Percentiles rank a stretch among this genome's conserved stretches.
phyloP scores from a whole-genome alignment of 2,329 filamentous ascomycete genomes.

The Epichloe sylvatica region DNA sequence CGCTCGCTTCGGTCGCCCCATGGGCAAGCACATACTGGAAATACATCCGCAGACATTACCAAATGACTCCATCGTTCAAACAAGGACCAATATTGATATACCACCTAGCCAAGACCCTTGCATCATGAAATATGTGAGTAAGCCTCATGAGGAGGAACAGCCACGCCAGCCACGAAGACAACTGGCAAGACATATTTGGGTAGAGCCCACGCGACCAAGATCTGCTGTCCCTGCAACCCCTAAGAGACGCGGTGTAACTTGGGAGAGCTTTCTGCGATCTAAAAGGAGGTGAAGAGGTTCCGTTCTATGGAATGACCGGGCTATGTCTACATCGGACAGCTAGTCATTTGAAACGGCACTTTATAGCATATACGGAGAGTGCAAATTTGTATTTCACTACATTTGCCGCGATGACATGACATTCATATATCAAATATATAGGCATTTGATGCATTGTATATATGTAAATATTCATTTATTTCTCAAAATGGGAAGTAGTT shows the following conservation, averaged over 20 bases:
- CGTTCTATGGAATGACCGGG: background rate
- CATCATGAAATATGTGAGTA: conserved; percentile 17
- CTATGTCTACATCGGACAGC: background rate
- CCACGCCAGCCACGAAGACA: conserved; percentile 5
- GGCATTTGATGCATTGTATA: background rate
- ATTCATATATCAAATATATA: background rate
- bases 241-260: conserved; percentile 8
- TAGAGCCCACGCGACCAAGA: conserved; percentile 10
- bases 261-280: conserved; percentile 13
- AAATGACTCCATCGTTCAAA: conserved; percentile 24
- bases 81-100: conserved; percentile 13
- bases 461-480: background rate
- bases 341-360: background rate
- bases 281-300: conserved; percentile 11
- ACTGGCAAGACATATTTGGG: conserved; percentile 8
- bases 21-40: conserved; percentile 20
- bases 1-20: conserved; percentile 15
- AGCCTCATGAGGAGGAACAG: conserved; percentile 3
- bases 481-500: background rate
- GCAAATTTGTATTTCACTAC: background rate
- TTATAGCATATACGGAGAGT: background rate
- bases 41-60: conserved; percentile 26
- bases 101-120: conserved; percentile 27
- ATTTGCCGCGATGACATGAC: conserved; percentile 1
- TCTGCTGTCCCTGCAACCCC: conserved; percentile 5